Evolutionary conservation across 306 rosid species (phyloP), one percentile per base, ranked within the genome.

Genomic region (Rubus parviflorus): DNA sequence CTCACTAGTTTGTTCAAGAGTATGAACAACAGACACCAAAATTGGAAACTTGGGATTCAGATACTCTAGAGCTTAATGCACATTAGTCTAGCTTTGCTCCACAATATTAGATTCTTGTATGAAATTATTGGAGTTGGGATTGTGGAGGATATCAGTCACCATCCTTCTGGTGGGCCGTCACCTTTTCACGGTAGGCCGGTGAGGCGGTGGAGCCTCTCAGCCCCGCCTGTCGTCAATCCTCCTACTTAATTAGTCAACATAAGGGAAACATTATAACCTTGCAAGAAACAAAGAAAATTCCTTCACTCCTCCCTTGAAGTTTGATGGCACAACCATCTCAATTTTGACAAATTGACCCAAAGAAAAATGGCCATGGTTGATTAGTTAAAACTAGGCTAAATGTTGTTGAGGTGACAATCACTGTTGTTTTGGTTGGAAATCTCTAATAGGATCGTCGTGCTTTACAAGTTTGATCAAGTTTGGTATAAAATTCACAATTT

Each of bases 121-220:
- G 40, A 52, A 46, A 72, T 75, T 66, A 64, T 66, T 72, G 69
- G 52, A 38, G 6, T 52, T 45, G 68, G 52, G 70, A 86, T 42
- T 41, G 51, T 70, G 85, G 65, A 75, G 75, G 78, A 74, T 61
- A 76, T 66, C 60, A 58, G 69, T 64, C 73, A 73, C 35, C 76
- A 73, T 65, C 79, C 30, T 7, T 40, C 65, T 17, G 76, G 82
- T 77, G 74, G 88, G 69, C 75, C 80, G 57, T 68, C 76, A 11
- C 56, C 75, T 72, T 70, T 82, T 67, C 68, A 75, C 48, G 81
- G 86, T 77, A 75, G 83, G 74, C 71, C 90, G 45, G 11, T 79
- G 67, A 4, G 63, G 40, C 81, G 58, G 52, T 73, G 72, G 70
- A 38, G 83, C 87, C 80, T 45, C 69, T 7, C n/a, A 23, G 35